These are phyloP conservation scores for Cyclotella atomus DNA, from an alignment of 108 stramenopile species.

Conservation along the genomic window DNA sequence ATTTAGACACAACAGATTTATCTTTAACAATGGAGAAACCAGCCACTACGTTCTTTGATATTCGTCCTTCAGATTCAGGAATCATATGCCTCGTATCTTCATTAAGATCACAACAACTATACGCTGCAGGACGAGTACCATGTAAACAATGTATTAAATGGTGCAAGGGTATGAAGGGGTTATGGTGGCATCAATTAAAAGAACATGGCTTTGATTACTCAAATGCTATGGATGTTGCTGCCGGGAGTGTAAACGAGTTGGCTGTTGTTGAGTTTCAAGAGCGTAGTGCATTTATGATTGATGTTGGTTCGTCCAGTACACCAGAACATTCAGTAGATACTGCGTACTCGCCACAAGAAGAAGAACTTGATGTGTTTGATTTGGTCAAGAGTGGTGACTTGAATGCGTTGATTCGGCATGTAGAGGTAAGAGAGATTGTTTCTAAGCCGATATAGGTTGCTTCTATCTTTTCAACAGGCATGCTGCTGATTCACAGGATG, in stretches of 20 bases:
- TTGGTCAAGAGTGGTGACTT: constrained; percentile 44
- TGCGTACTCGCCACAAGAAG: neutral
- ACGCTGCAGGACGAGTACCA: constrained; percentile 59
- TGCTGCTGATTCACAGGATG: neutral
- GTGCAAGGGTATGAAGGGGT: constrained; percentile 85
- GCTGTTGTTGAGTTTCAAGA: constrained; percentile 56
- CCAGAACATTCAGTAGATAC: neutral
- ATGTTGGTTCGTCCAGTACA: neutral
- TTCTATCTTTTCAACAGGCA: neutral
- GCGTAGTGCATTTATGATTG: neutral
- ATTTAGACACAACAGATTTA: too few species aligned
- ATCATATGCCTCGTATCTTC: constrained; percentile 67
- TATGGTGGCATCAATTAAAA: constrained; percentile 86
- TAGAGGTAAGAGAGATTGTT: constrained; percentile 29
- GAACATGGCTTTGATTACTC: constrained; percentile 63
- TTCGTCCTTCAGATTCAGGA: constrained; percentile 65
- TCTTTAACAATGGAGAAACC: too few species aligned
- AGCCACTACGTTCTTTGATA: constrained; percentile 35
- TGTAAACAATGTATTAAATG: constrained; percentile 79
- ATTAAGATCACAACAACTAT: constrained; percentile 47
- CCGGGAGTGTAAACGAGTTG: constrained; percentile 41
- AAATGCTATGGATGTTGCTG: constrained; percentile 56
- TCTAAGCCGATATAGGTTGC: neutral
- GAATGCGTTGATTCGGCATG: constrained; percentile 17
- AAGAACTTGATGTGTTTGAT: constrained; percentile 34